Percentiles rank a stretch among this genome's conserved stretches.
Conservation (phyloP, 2,329 filamentous ascomycete genomes). For the Dothideomycetes sp. region DNA sequence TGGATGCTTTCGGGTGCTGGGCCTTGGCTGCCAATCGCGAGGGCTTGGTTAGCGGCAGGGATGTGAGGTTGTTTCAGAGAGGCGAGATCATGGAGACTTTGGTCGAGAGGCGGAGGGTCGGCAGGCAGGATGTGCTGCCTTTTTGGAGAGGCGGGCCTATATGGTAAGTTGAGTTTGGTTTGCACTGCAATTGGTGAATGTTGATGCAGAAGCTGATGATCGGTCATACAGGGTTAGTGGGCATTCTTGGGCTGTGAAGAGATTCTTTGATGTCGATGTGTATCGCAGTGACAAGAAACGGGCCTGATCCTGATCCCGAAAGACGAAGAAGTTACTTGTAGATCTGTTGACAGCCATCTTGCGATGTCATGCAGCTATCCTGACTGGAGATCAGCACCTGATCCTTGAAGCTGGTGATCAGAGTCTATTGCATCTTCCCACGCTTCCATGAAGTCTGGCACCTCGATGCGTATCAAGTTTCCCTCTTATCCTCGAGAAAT, state of each 20-base stretch:
- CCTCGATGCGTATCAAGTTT: too few relatives aligned
- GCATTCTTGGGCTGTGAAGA: conserved; percentile 22
- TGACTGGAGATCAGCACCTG: too few relatives aligned
- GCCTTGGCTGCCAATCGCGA: conserved; percentile 20
- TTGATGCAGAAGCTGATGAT: conserved; percentile 4
- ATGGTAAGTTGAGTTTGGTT: conserved; percentile 11
- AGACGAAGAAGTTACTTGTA: too few relatives aligned
- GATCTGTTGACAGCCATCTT: too few relatives aligned
- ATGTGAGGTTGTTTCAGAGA: conserved; percentile 21
- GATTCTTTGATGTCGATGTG: conserved; percentile 21
- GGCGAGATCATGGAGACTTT: conserved; percentile 19
- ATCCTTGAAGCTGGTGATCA: too few relatives aligned
- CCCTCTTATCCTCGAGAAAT: too few relatives aligned
- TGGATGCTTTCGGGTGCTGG: conserved; percentile 24
- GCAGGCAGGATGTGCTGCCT: conserved; percentile 22
- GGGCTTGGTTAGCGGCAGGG: conserved; percentile 18
- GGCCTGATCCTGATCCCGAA: too few relatives aligned
- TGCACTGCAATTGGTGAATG: not conserved
- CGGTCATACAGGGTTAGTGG: conserved; percentile 12
- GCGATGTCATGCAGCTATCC: too few relatives aligned
- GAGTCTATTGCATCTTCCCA: too few relatives aligned
- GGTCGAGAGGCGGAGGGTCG: conserved; percentile 17
- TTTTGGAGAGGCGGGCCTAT: conserved; percentile 25
- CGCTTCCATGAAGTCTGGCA: too few relatives aligned
- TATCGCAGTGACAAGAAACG: conserved; percentile 17